Conservation (phyloP, 2,329 filamentous ascomycete genomes). For the Dendryphion nanum region DNA sequence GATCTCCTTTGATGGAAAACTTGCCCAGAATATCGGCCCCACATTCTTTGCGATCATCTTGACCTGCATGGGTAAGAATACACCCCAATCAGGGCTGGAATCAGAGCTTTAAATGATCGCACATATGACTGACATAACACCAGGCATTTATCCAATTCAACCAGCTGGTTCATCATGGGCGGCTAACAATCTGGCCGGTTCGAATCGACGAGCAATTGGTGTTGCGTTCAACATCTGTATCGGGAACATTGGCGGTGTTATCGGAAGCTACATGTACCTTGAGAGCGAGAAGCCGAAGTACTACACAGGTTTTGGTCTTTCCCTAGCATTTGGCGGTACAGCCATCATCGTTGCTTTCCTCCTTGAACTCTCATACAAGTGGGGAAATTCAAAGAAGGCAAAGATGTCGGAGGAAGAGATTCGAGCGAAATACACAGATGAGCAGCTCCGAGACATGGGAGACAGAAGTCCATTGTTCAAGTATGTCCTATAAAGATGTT, state of each 20-base stretch:
- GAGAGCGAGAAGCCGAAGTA: constrained; percentile 3
- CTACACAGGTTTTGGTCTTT: constrained; percentile 3
- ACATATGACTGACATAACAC: too few species aligned
- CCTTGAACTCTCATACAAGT: constrained; percentile 2
- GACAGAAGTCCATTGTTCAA: constrained; percentile 4
- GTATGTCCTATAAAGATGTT: constrained; percentile 4
- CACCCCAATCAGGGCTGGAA: too few species aligned
- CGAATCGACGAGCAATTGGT: neutral
- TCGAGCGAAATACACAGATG: constrained; percentile 2
- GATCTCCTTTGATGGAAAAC: constrained; percentile 1
- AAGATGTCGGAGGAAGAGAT: constrained; percentile 2
- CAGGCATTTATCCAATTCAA: constrained; percentile 5
- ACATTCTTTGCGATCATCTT: constrained; percentile 2
- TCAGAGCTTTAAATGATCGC: too few species aligned
- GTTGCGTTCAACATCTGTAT: constrained; percentile 1
- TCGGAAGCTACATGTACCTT: constrained; percentile 3
- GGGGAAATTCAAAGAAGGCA: constrained; percentile 2
- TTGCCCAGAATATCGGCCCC: neutral
- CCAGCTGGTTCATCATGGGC: constrained; percentile 1
- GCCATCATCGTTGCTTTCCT: neutral
- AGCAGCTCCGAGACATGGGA: constrained; percentile 3
- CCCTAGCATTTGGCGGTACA: constrained; percentile 2
- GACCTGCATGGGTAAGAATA: constrained; percentile 3
- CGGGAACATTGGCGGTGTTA: constrained; percentile 1
- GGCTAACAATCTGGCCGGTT: constrained; percentile 3